Conservation (phyloP, 768 basidiomycete genomes). For the Leccinellum albellum region DNA sequence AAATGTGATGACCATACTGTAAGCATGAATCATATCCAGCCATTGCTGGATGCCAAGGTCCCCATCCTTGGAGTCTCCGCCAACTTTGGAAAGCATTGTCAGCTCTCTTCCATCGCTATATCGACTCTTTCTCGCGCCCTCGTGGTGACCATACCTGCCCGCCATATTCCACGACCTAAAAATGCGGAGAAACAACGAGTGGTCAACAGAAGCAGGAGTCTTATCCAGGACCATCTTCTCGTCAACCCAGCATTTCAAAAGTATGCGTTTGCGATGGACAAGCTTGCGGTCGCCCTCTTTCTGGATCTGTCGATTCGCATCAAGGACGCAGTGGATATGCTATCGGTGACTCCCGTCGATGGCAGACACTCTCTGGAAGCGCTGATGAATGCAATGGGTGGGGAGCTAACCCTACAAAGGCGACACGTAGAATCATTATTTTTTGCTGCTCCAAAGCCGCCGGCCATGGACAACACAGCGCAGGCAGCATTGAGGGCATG, state of each 20-base stretch:
- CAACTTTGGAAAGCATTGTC: constrained; percentile 34
- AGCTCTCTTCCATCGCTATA: constrained; percentile 38
- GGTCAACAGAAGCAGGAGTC: constrained; percentile 9
- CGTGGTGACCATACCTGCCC: constrained; percentile 29
- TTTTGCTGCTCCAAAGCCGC: constrained; percentile 10
- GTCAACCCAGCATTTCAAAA: constrained; percentile 28
- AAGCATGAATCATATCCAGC: constrained; percentile 17
- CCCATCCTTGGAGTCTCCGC: constrained; percentile 42
- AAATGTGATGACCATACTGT: constrained; percentile 27
- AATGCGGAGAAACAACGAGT: neutral
- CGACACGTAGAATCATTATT: constrained; percentile 30
- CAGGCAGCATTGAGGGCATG: constrained; percentile 42
- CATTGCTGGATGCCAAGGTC: constrained; percentile 28
- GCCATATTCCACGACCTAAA: constrained; percentile 7
- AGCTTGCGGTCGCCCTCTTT: constrained; percentile 37
- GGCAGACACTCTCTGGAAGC: constrained; percentile 34
- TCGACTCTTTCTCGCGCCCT: constrained; percentile 35
- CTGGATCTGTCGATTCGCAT: constrained; percentile 37
- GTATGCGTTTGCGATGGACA: constrained; percentile 46
- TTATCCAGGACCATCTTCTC: constrained; percentile 34
- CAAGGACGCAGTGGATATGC: constrained; percentile 37
- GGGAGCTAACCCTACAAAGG: constrained; percentile 28
- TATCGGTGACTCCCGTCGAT: constrained; percentile 27
- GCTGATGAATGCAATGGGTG: constrained; percentile 38
- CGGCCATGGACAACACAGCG: constrained; percentile 12